Evolutionary conservation across 164 flowering plant species (phyloP).

Genomic region (Annona squamosa): DNA sequence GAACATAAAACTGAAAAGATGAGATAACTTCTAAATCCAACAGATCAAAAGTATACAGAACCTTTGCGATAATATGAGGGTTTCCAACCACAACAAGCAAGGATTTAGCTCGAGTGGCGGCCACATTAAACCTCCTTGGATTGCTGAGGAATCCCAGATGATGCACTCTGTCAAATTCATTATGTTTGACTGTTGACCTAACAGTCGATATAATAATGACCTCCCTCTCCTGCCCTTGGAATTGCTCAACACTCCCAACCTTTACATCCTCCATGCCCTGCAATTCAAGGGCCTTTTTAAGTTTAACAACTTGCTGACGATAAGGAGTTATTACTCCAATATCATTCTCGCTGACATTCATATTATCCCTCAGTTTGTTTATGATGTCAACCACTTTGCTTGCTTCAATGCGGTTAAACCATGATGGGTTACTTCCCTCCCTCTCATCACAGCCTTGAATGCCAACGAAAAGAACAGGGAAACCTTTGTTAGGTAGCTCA

Average conservation of each 20-base stretch:
- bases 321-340: slow-evolving; percentile 95
- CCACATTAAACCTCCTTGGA: slow-evolving; percentile 92
- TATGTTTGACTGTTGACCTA: slow-evolving; percentile 79
- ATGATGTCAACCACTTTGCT: slow-evolving; percentile 80
- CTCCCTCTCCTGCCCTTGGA: slow-evolving; percentile 86
- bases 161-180: slow-evolving; percentile 62
- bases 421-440: slow-evolving; percentile 92
- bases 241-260: slow-evolving; percentile 97
- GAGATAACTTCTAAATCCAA: not conserved
- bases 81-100: slow-evolving; percentile 80
- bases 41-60: slow-evolving; percentile 10
- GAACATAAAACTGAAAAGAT: not conserved
- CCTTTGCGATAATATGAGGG: slow-evolving; percentile 85
- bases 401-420: slow-evolving; percentile 92
- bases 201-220: slow-evolving; percentile 90
- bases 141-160: slow-evolving; percentile 89
- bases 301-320: slow-evolving; percentile 75
- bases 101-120: slow-evolving; percentile 79
- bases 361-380: slow-evolving; percentile 26
- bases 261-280: slow-evolving; percentile 42
- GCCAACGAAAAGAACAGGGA: slow-evolving; percentile 75
- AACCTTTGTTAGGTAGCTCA: slow-evolving; percentile 54
- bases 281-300: slow-evolving; percentile 56
- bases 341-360: slow-evolving; percentile 38
- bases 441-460: slow-evolving; percentile 95